Evolutionary conservation across 108 stramenopile species (phyloP), one percentile per base, ranked within the genome.

Genomic region (Cylindrotheca closterium): DNA sequence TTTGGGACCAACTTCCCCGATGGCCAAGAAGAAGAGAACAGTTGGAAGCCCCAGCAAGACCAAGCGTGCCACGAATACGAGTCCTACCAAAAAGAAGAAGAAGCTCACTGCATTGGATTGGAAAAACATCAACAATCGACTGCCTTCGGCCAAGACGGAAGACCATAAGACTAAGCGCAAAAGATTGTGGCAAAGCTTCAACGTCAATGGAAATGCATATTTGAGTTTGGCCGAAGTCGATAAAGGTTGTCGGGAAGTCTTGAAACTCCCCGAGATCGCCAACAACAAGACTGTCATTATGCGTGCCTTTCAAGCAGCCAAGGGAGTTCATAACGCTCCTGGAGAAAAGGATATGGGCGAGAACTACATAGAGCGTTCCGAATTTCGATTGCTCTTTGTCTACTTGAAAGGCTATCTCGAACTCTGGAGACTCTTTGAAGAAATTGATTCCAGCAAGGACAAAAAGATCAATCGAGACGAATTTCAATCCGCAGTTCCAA

Each of bases 251-350:
- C 61, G 68, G 0, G 68, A 70, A 26, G 54, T 70, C 28, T 25
- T 70, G 22, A 60, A 51, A 21, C 31, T 70, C 5, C 46, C 42
- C 49, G 60, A 60, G 15, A 8, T 70, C 8, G 54, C 61, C 24
- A 37, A 61, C n/a, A 21, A n/a, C 46, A 70, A 70, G 60, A 54
- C 42, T 22, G 68, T 61, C n/a, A 60, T 70, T 29, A 70, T 70
- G 68, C 47, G 68, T 15, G 68, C 68, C 19, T 70, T 46, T 51
- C 68, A 70, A 45, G 68, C 68, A 15, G 59, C 68, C 49, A 61
- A 63, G 50, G n/a, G 42, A 0, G 60, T 22, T 0, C n/a, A 42
- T 26, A 29, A 47, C 29, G 67, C 17, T 2, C 47, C 10, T 7
- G 42, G 2, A 18, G 28, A 17, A 30, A 25, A 53, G 10, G 63